These are phyloP conservation scores for Drechmeria coniospora DNA, from an alignment of 2,329 filamentous ascomycete genomes.

Conservation along the genomic window DNA sequence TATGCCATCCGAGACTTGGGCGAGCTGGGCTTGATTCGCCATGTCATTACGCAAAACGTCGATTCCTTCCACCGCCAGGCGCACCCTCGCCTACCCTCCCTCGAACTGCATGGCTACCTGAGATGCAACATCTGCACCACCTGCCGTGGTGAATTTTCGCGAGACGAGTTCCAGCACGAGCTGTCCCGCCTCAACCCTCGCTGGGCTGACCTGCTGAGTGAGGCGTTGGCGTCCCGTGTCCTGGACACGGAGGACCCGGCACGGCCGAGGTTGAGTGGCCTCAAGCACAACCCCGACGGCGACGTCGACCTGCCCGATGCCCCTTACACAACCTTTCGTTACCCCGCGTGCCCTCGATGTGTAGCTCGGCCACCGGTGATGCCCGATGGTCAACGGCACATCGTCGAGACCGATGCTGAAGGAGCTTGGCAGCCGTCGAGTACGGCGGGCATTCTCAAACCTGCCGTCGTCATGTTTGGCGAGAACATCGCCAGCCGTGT, in stretches of 20 bases:
- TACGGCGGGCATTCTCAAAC: conserved; percentile 72
- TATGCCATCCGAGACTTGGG: conserved; percentile 60
- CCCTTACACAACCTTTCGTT: conserved; percentile 78
- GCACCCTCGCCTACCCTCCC: conserved; percentile 57
- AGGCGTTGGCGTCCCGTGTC: conserved; percentile 59
- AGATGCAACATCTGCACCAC: conserved; percentile 66
- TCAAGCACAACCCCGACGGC: conserved; percentile 84
- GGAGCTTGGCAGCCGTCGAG: conserved; percentile 58
- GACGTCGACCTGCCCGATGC: conserved; percentile 82
- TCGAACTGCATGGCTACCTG: conserved; percentile 87
- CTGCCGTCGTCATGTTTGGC: conserved; percentile 91
- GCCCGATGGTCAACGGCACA: conserved; percentile 36
- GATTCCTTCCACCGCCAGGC: conserved; percentile 79
- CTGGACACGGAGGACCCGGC: conserved; percentile 62
- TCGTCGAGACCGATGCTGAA: conserved; percentile 58
- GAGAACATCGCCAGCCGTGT: conserved; percentile 61
- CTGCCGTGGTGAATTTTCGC: conserved; percentile 56
- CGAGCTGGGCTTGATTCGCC: conserved; percentile 53
- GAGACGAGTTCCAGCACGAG: conserved; percentile 60
- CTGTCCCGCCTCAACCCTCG: conserved; percentile 68
- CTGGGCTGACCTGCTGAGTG: conserved; percentile 63
- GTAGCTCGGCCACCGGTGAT: conserved; percentile 44
- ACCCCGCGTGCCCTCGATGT: conserved; percentile 77
- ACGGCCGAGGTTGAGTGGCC: conserved; percentile 49
- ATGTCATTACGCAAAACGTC: conserved; percentile 88